Percentiles rank a stretch among this genome's conserved stretches.
Conservation (phyloP, 1,284 basidiomycete genomes). For the Tylopilus sp. region DNA sequence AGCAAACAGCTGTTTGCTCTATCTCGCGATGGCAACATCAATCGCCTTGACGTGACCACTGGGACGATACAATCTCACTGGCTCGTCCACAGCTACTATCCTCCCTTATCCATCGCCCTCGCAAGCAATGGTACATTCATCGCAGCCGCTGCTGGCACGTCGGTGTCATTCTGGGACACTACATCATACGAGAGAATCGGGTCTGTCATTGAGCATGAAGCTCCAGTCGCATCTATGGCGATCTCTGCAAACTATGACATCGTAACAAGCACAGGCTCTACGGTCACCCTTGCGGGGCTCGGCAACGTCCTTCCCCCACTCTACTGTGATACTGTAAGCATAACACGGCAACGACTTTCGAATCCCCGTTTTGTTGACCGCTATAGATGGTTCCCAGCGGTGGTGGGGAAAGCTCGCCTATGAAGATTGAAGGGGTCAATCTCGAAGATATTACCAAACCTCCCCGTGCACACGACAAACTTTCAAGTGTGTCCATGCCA, state of each 20-base stretch:
- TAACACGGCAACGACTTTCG: too few relatives aligned
- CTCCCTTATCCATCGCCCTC: constrained; percentile 1
- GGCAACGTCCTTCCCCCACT: neutral
- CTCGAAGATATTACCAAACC: neutral
- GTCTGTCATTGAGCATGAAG: neutral
- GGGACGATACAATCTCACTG: constrained; percentile 8
- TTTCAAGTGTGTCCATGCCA: neutral
- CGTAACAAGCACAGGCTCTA: neutral
- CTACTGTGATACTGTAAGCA: constrained; percentile 8
- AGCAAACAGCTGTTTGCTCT: constrained; percentile 1
- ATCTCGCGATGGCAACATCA: neutral
- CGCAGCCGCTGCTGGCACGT: neutral
- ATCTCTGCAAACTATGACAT: constrained; percentile 7
- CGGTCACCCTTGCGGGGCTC: neutral
- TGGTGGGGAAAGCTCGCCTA: neutral
- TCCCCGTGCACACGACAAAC: neutral
- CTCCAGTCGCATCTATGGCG: constrained; percentile 1
- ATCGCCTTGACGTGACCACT: neutral
- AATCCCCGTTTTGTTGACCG: too few relatives aligned
- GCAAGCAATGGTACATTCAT: constrained; percentile 8
- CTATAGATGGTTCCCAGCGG: neutral
- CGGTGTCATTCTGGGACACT: constrained; percentile 18
- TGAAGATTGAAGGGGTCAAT: neutral
- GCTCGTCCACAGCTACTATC: neutral
- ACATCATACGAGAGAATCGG: constrained; percentile 4